Base-by-base conservation (phyloP, 257 asterid genomes). In the Avicennia marina region DNA sequence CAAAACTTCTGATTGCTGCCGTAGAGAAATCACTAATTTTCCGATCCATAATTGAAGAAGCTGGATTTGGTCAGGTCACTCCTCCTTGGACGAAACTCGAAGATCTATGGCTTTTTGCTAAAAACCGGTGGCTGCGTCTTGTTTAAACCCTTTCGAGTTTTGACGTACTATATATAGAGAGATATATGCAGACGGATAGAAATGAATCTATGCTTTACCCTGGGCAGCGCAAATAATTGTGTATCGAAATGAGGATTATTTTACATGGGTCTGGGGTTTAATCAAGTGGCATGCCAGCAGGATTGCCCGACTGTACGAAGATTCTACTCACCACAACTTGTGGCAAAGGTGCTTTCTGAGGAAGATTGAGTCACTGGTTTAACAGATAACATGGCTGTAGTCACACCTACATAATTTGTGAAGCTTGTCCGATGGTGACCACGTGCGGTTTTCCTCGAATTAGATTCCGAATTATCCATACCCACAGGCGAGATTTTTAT, bases 1-100 rank as follows among this genome's bases (percentile, higher is more conserved):
- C 55, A 12, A 64, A 26, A 21, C 72, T 47, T 47, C 56, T 48
- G 18, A 58, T 48, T 36, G 74, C 50, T 58, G 78, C 64, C 12
- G 62, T 59, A 39, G 67, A 27, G 2, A 21, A 67, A 17, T 60
- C 34, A 31, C 63, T 15, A 7, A 66, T 58, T 26, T 58, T 57
- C 55, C 33, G 60, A 61, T 70, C 69, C 74, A 73, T 75, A 2
- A 29, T 29, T 19, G 18, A 4, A 15, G 11, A 42, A 51, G 27
- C 31, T 18, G 15, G 17, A n/a, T 8, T n/a, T n/a, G n/a, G n/a
- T 13, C 3, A 43, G 12, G 0, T 19, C 9, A 15, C 27, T 40
- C n/a, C 53, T 39, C 19, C 41, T 58, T 7, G 4, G 63, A 15
- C 36, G 11, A 31, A 41, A 10, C 12, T 16, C n/a, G n/a, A n/a